A percentile compares a stretch with the other conserved stretches of the same genome.
Conservation (phyloP, 257 asterid genomes). For the Ehretia macrophylla region DNA sequence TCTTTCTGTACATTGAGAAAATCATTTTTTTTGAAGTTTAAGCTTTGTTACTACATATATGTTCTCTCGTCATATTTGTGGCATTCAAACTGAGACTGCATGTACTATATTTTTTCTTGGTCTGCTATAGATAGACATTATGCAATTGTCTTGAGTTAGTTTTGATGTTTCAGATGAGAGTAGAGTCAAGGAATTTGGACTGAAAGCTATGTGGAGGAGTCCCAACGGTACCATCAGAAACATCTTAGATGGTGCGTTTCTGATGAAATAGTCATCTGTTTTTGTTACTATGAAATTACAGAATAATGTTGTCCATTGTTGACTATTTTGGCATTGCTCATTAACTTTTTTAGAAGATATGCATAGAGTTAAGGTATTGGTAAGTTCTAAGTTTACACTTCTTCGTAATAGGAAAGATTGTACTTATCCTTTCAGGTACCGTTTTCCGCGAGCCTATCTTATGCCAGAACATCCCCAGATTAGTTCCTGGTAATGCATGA, state of each 20-base stretch:
- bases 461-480: slow-evolving; percentile 75
- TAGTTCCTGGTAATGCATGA: slow-evolving; percentile 62
- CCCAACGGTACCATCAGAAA: slow-evolving; percentile 97
- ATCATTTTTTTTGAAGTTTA: too few relatives aligned
- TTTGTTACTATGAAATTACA: neutral
- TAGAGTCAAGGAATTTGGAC: slow-evolving; percentile 82
- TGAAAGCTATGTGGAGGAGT: slow-evolving; percentile 87
- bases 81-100: neutral
- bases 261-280: neutral
- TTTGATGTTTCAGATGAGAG: slow-evolving; percentile 58
- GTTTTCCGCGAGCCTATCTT: slow-evolving; percentile 91
- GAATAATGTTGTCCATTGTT: neutral
- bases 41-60: too few relatives aligned
- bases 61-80: too few relatives aligned
- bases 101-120: neutral
- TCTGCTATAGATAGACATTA: neutral
- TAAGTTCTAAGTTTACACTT: neutral
- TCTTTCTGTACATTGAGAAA: too few relatives aligned
- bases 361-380: neutral
- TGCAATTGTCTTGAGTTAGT: neutral
- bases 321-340: neutral
- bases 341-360: too few relatives aligned
- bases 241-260: slow-evolving; percentile 60
- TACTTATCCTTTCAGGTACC: slow-evolving; percentile 50
- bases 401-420: slow-evolving; percentile 13